phyloP scores from a whole-genome alignment of 768 basidiomycete genomes.

The Boletus subcaerulescens region DNA sequence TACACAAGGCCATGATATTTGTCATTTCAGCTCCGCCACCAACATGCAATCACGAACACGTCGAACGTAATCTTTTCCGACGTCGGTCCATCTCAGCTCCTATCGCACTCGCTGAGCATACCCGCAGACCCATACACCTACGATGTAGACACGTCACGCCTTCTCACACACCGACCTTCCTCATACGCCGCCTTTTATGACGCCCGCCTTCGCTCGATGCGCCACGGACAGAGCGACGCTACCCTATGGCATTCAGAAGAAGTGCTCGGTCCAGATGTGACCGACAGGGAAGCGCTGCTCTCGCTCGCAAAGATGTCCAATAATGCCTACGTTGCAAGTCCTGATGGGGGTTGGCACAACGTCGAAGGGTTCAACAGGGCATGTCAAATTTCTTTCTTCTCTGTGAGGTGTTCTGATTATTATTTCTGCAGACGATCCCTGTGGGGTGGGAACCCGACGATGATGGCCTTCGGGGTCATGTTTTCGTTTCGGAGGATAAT shows the following conservation, averaged over 20 bases:
- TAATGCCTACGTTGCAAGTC: slow-evolving; percentile 68
- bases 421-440: slow-evolving; percentile 50
- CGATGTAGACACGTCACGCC: slow-evolving; percentile 37
- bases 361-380: slow-evolving; percentile 64
- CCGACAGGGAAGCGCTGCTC: slow-evolving; percentile 66
- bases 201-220: slow-evolving; percentile 38
- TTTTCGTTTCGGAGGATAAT: slow-evolving; percentile 83
- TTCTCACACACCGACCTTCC: slow-evolving; percentile 46
- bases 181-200: slow-evolving; percentile 36
- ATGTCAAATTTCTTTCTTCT: slow-evolving; percentile 17
- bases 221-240: slow-evolving; percentile 36
- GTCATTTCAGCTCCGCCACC: slow-evolving; percentile 64
- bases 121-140: slow-evolving; percentile 35
- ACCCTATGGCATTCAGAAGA: slow-evolving; percentile 65
- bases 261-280: slow-evolving; percentile 67
- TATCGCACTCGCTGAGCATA: slow-evolving; percentile 23
- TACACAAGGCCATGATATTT: slow-evolving; percentile 15
- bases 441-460: slow-evolving; percentile 89
- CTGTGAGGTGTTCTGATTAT: neutral
- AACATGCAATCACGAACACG: slow-evolving; percentile 52
- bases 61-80: slow-evolving; percentile 62
- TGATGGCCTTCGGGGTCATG: slow-evolving; percentile 90
- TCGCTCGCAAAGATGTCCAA: slow-evolving; percentile 86
- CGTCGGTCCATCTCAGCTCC: slow-evolving; percentile 34
- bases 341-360: slow-evolving; percentile 68